Evolutionary conservation across 192 early-diverging fungal species (phyloP).

Genomic region (Funneliformis geosporum): DNA sequence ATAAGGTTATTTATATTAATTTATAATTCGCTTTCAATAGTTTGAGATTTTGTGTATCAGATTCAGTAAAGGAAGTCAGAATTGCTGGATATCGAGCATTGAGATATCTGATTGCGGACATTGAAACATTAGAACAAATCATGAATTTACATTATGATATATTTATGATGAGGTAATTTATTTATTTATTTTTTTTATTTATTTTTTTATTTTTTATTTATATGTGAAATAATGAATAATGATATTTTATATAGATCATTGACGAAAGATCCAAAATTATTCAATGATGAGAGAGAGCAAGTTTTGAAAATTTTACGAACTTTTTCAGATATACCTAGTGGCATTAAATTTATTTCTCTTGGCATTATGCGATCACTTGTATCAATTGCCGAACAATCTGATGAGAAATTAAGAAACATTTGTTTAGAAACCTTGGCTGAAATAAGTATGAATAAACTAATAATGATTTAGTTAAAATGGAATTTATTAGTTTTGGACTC

Average conservation of each 20-base stretch:
- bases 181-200: not conserved
- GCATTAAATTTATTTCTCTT: constrained; percentile 59
- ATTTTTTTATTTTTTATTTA: not conserved
- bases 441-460: constrained; percentile 44
- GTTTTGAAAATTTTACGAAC: constrained; percentile 71
- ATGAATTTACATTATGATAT: constrained; percentile 51
- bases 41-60: constrained; percentile 31
- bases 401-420: constrained; percentile 73
- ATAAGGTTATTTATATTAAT: not conserved
- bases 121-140: constrained; percentile 10
- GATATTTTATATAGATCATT: constrained; percentile 39
- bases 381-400: constrained; percentile 74
- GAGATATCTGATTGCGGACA: constrained; percentile 28
- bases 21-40: constrained; percentile 1
- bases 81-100: constrained; percentile 33
- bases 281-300: constrained; percentile 78
- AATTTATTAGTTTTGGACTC: not conserved
- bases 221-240: not conserved
- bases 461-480: not conserved
- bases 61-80: constrained; percentile 32
- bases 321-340: constrained; percentile 67
- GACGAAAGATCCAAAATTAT: constrained; percentile 56
- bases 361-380: constrained; percentile 71
- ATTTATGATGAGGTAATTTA: constrained; percentile 68
- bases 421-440: constrained; percentile 80